Evolutionary conservation across 140 eudicot genomes (phyloP).

Genomic region (Senecio squalidus): DNA sequence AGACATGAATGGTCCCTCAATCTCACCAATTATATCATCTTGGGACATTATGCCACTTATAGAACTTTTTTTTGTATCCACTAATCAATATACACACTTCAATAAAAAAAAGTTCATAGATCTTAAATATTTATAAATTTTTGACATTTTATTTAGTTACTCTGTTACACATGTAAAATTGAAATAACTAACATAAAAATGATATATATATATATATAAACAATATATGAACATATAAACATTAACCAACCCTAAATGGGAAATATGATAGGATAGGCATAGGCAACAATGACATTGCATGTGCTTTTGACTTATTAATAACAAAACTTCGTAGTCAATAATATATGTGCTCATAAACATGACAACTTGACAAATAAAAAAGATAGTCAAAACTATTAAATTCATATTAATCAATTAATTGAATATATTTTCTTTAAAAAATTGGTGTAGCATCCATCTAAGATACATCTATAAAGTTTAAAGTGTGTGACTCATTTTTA

Average conservation of each 20-base stretch:
- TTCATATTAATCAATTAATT: neutral
- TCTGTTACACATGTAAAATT: no score
- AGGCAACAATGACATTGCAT: conserved; percentile 19
- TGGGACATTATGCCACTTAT: neutral
- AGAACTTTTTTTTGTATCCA: conserved; percentile 1
- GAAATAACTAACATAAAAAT: no score
- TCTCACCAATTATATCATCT: neutral
- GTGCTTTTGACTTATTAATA: conserved; percentile 17
- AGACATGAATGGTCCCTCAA: conserved; percentile 15
- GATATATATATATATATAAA: no score
- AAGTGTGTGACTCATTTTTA: no score
- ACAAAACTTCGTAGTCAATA: conserved; percentile 17
- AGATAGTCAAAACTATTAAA: conserved; percentile 14
- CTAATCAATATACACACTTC: neutral
- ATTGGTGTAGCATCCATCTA: no score
- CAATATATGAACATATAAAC: neutral
- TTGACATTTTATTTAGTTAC: neutral
- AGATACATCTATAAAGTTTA: no score
- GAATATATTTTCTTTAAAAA: no score
- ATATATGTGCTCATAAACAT: conserved; percentile 11
- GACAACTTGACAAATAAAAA: conserved; percentile 23
- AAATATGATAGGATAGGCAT: conserved; percentile 14
- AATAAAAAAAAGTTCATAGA: neutral
- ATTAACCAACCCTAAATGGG: conserved; percentile 7
- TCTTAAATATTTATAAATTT: neutral